These are phyloP conservation scores for Podosphaera xanthii DNA, from an alignment of 2,329 filamentous ascomycete species.

Conservation along the genomic window DNA sequence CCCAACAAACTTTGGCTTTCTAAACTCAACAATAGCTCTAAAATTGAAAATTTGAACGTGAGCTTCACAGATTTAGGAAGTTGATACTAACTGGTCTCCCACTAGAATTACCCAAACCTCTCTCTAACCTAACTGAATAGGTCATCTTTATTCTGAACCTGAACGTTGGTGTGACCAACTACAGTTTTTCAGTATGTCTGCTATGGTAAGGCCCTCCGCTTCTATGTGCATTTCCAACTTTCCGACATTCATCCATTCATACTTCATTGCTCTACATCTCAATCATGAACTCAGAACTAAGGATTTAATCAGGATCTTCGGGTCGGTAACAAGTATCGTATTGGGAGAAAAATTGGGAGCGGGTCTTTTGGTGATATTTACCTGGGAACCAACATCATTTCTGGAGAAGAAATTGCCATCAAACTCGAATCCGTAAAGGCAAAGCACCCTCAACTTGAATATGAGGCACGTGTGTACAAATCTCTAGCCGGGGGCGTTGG, in stretches of 20 bases:
- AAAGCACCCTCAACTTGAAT: constrained; percentile 96
- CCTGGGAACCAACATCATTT: constrained; percentile 98
- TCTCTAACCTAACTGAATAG: no score
- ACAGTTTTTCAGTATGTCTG: constrained; percentile 28
- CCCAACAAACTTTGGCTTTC: no score
- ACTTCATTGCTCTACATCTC: constrained; percentile 1
- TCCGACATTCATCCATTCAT: constrained; percentile 18
- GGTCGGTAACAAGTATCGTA: constrained; percentile 98
- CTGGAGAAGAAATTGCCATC: constrained; percentile 97
- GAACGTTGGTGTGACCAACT: constrained; percentile 2
- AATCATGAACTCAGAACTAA: not conserved
- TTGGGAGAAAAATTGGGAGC: constrained; percentile 96
- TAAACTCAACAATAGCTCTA: no score
- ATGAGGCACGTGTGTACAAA: constrained; percentile 87
- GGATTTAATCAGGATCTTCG: constrained; percentile 54
- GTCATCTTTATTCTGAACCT: constrained; percentile 15
- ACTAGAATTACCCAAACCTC: no score
- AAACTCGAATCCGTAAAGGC: constrained; percentile 99
- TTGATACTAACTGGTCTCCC: no score
- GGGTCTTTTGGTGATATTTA: constrained; percentile 98
- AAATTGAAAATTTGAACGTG: no score
- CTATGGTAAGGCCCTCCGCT: constrained; percentile 29
- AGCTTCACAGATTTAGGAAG: no score
- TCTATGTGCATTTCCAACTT: constrained; percentile 18
- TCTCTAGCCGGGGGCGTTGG: constrained; percentile 86